phyloP scores from a whole-genome alignment of 129 eudicot genomes.

The Flaveria ramosissima region DNA sequence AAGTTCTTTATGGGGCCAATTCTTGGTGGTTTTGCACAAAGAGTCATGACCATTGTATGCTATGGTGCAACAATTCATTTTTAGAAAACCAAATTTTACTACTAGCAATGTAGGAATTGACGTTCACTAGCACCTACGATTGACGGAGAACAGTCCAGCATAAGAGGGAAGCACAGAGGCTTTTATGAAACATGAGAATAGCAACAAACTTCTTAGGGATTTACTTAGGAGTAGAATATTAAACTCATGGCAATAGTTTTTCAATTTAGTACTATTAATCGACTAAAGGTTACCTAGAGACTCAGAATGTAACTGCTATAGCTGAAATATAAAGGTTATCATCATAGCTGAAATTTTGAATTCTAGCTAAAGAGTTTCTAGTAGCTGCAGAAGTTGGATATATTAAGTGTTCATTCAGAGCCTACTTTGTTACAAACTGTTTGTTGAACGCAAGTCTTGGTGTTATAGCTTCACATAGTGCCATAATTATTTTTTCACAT shows the following conservation, averaged over 20 bases:
- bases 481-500: background rate
- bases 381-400: background rate
- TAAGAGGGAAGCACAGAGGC: background rate
- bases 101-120: background rate
- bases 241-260: background rate
- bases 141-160: background rate
- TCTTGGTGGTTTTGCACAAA: background rate
- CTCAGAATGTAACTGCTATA: background rate
- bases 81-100: background rate
- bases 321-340: background rate
- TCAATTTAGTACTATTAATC: background rate
- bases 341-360: background rate
- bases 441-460: background rate
- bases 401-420: background rate
- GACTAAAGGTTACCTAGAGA: background rate
- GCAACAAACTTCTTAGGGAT: background rate
- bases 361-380: background rate
- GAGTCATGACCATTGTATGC: background rate
- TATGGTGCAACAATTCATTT: background rate
- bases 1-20: background rate
- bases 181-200: conserved; percentile 16
- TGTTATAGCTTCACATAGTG: background rate
- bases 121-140: conserved; percentile 17
- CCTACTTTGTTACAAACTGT: background rate
- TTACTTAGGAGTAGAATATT: background rate